Conservation (phyloP, 169 alveolate genomes). For the Babesia caballi region DNA sequence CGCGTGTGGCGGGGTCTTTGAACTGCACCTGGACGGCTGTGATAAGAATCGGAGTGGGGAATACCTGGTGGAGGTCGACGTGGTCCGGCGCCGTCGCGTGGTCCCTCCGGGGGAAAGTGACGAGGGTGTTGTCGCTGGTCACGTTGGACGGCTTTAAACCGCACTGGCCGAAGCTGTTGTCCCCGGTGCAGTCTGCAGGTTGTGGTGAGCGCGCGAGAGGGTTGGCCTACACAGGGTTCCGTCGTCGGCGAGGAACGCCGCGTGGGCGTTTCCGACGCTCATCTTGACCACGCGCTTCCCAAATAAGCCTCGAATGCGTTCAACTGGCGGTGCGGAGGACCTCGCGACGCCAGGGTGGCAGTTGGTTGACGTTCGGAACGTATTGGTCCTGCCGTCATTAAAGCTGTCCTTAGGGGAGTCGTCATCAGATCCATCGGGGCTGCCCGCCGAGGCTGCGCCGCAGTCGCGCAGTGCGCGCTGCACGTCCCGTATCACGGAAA, state of each 20-base stretch:
- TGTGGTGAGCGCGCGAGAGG: no score
- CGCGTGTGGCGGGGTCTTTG: conserved; percentile 11
- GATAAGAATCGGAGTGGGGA: not conserved
- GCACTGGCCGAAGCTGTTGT: conserved; percentile 61
- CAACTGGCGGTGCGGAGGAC: not conserved
- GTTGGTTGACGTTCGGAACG: not conserved
- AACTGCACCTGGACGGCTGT: conserved; percentile 31
- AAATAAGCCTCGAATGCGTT: not conserved
- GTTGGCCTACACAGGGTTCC: conserved; percentile 38
- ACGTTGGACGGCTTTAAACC: conserved; percentile 39
- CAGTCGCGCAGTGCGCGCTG: not conserved
- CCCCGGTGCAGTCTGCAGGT: conserved; percentile 45
- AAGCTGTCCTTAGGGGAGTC: not conserved
- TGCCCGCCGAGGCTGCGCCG: not conserved
- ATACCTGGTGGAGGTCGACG: conserved; percentile 24
- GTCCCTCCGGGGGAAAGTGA: not conserved
- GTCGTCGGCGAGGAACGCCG: conserved; percentile 53
- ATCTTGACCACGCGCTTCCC: conserved; percentile 25
- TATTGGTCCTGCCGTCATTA: not conserved
- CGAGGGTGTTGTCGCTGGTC: not conserved
- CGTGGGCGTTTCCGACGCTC: conserved; percentile 58
- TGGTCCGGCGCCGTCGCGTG: not conserved
- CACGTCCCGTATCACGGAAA: conserved; percentile 4
- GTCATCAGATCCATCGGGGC: not conserved
- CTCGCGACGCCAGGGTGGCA: not conserved